Conservation (phyloP, 2,329 filamentous ascomycete genomes). For the Huntiella moniliformis region DNA sequence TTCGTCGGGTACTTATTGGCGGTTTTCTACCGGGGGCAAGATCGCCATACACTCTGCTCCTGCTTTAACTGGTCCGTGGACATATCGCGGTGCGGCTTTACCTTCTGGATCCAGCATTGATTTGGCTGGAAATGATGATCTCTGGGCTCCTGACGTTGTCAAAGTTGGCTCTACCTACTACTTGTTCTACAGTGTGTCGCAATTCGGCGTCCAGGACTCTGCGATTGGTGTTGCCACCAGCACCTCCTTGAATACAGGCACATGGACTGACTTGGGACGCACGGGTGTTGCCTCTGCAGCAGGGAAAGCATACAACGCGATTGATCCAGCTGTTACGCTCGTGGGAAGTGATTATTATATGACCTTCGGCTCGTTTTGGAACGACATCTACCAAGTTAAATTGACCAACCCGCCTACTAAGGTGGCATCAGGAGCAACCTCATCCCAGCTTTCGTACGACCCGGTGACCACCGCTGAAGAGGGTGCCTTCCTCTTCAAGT, state of each 20-base stretch:
- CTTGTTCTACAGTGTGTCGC: slow-evolving; percentile 48
- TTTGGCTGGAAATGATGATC: slow-evolving; percentile 22
- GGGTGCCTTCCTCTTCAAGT: slow-evolving; percentile 35
- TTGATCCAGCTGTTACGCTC: slow-evolving; percentile 37
- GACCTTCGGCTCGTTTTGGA: slow-evolving; percentile 53
- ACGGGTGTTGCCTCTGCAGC: slow-evolving; percentile 29
- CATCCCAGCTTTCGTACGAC: slow-evolving; percentile 34
- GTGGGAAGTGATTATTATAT: slow-evolving; percentile 25
- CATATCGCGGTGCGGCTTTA: slow-evolving; percentile 22
- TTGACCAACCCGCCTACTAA: slow-evolving; percentile 23
- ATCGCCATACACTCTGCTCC: slow-evolving; percentile 23
- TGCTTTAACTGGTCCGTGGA: slow-evolving; percentile 25
- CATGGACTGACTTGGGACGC: slow-evolving; percentile 40
- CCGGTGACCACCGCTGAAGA: slow-evolving; percentile 34
- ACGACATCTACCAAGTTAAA: slow-evolving; percentile 39
- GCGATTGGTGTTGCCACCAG: slow-evolving; percentile 38
- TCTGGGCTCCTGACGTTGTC: slow-evolving; percentile 19
- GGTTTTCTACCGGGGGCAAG: slow-evolving; percentile 23
- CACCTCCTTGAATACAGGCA: slow-evolving; percentile 29
- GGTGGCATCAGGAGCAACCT: slow-evolving; percentile 10
- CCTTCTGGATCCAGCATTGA: slow-evolving; percentile 22
- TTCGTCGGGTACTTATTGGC: slow-evolving; percentile 24
- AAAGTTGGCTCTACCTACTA: slow-evolving; percentile 40
- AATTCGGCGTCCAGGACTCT: slow-evolving; percentile 40
- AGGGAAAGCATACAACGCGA: slow-evolving; percentile 34